phyloP scores from a whole-genome alignment of 139 green algal species.

The Marvania coccoides region DNA sequence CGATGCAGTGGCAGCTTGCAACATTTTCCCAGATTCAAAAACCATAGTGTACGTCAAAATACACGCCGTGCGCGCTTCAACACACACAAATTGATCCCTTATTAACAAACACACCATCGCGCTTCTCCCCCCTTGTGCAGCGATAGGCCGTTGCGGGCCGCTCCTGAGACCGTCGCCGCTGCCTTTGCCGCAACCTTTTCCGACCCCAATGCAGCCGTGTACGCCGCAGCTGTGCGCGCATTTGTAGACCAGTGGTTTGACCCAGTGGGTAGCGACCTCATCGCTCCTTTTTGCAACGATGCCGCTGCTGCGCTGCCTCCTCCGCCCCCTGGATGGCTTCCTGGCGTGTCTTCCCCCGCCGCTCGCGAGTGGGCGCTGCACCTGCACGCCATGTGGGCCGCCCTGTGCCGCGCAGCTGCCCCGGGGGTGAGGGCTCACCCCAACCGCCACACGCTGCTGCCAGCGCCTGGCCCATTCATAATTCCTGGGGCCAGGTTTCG shows the following conservation, averaged over 20 bases:
- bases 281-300: not conserved
- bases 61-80: not conserved
- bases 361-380: constrained; percentile 15
- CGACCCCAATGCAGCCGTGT: not conserved
- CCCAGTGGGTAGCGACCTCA: not conserved
- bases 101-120: not conserved
- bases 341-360: constrained; percentile 1
- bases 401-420: constrained; percentile 21
- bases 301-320: not conserved
- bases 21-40: constrained; percentile 23
- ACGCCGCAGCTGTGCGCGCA: not conserved
- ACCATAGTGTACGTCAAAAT: constrained; percentile 16
- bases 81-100: not conserved
- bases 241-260: constrained; percentile 11
- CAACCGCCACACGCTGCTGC: constrained; percentile 58
- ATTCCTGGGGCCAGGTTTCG: constrained; percentile 80
- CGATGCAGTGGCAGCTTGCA: not conserved
- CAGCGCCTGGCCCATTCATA: constrained; percentile 61
- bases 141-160: constrained; percentile 20
- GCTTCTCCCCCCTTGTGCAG: not conserved
- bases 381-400: constrained; percentile 34
- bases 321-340: constrained; percentile 22
- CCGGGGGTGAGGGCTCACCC: not conserved
- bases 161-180: not conserved
- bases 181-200: not conserved